Evolutionary conservation across 352 stramenopile genomes (phyloP).

Genomic region (Pythium scleroteichum): DNA sequence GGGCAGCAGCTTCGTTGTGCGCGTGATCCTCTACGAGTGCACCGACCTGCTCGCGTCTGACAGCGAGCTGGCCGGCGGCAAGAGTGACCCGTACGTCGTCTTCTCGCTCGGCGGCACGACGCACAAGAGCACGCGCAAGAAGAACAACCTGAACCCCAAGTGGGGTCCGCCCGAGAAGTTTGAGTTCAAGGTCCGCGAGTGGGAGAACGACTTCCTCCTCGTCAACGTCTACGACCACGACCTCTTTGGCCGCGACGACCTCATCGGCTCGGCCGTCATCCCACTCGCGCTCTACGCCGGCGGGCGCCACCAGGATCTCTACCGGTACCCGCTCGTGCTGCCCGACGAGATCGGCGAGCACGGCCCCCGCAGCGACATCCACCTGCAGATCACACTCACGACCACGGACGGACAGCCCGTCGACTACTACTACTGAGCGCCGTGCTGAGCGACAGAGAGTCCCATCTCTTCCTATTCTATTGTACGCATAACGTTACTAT

Average conservation of each 20-base stretch:
- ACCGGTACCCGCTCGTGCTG: conserved; percentile 71
- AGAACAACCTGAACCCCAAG: conserved; percentile 63
- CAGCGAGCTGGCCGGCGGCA: conserved; percentile 51
- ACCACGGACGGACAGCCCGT: conserved; percentile 50
- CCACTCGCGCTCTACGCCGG: conserved; percentile 63
- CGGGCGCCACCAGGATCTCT: conserved; percentile 57
- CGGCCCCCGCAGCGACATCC: conserved; percentile 55
- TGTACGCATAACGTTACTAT: background rate
- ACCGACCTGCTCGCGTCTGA: conserved; percentile 53
- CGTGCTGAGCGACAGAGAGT: background rate
- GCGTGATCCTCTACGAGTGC: conserved; percentile 68
- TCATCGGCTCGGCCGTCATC: conserved; percentile 71
- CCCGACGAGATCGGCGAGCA: conserved; percentile 51
- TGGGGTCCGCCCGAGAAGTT: conserved; percentile 78
- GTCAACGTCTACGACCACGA: conserved; percentile 79
- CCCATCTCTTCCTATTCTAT: background rate
- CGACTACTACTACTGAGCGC: conserved; percentile 32
- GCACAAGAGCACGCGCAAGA: conserved; percentile 68
- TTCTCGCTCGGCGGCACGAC: conserved; percentile 48
- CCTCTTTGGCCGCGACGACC: conserved; percentile 60
- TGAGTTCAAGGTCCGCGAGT: conserved; percentile 62
- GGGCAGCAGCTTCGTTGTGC: conserved; percentile 39
- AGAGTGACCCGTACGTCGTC: conserved; percentile 79
- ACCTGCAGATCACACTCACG: conserved; percentile 63
- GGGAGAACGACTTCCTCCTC: conserved; percentile 63